phyloP scores from a whole-genome alignment of 192 early-diverging fungal species.

The Entomortierella parvispora region DNA sequence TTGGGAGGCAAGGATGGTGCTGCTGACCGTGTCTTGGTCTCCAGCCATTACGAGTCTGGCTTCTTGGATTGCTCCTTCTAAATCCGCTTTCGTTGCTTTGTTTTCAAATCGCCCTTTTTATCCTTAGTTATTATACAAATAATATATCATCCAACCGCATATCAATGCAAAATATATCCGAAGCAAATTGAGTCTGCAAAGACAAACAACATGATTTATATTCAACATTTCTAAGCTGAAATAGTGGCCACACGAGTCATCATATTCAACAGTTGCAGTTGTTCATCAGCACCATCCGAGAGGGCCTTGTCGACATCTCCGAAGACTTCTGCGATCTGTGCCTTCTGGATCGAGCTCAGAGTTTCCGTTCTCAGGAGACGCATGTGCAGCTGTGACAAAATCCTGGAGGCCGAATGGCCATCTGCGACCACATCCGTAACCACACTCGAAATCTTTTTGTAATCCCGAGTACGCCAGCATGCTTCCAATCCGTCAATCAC shows the following conservation, averaged over 20 bases:
- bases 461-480: constrained; percentile 61
- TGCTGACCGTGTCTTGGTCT: constrained; percentile 26
- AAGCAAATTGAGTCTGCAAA: no score
- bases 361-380: constrained; percentile 68
- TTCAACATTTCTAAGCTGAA: no score
- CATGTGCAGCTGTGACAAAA: constrained; percentile 82
- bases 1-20: background rate
- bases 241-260: constrained; percentile 61
- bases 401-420: constrained; percentile 81
- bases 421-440: constrained; percentile 68
- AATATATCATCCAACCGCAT: background rate
- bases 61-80: constrained; percentile 40
- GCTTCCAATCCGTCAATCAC: constrained; percentile 70
- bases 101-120: background rate
- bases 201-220: no score
- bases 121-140: background rate
- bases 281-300: constrained; percentile 90
- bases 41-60: constrained; percentile 35
- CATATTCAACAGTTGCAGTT: constrained; percentile 83
- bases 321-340: constrained; percentile 72
- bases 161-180: no score
- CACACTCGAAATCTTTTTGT: constrained; percentile 56
- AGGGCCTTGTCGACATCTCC: constrained; percentile 78
- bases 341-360: constrained; percentile 76
- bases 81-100: background rate